Evolutionary conservation across 2,329 filamentous ascomycete genomes (phyloP), one percentile per base, ranked within the genome.

Genomic region (Neonectria magnoliae): DNA sequence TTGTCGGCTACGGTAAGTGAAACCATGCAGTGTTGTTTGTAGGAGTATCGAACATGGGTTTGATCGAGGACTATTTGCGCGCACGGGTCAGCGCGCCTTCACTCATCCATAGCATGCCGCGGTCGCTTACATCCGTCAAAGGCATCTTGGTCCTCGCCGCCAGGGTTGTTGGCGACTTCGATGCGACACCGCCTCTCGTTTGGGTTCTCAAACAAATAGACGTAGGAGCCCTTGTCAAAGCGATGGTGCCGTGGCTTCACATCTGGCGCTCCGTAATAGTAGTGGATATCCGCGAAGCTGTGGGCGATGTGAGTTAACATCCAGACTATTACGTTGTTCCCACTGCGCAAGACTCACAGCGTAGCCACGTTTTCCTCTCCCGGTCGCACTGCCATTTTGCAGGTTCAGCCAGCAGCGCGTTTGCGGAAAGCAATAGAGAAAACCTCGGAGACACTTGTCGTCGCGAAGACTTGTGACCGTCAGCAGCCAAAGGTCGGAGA

Each of bases 221-320:
- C 86, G 76, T 94, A 94, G 8, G 91, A 94, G 51, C 89, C 87
- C 77, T 91, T 92, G 78, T 93, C 90, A 77, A 95, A 94, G 56
- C 92, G 89, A 78, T 94, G 91, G 77, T 94, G 92, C n/a, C 85
- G 88, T 31, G 92, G 91, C 61, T 85, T 88, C 61, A 85, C 83
- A 6, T 84, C 84, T 2, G 90, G 89, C n/a, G 89, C 85, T 27
- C 87, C 85, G 79, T 94, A 93, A 79, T 89, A 93, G 79, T 94
- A 94, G 77, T 94, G 92, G 58, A 94, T 77, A 74, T 95, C 92
- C 67, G 87, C 91, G 74, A 93, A 94, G 73, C 92, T 94, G 63
- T 57, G 14, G 18, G 42, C 9, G n/a, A 16, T 11, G 42, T 42
- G 14, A 60, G 70, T 71, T 57, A 69, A 65, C 31, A 33, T 45